phyloP scores from a whole-genome alignment of 2,329 filamentous ascomycete genomes.

The Botryotinia calthae region DNA sequence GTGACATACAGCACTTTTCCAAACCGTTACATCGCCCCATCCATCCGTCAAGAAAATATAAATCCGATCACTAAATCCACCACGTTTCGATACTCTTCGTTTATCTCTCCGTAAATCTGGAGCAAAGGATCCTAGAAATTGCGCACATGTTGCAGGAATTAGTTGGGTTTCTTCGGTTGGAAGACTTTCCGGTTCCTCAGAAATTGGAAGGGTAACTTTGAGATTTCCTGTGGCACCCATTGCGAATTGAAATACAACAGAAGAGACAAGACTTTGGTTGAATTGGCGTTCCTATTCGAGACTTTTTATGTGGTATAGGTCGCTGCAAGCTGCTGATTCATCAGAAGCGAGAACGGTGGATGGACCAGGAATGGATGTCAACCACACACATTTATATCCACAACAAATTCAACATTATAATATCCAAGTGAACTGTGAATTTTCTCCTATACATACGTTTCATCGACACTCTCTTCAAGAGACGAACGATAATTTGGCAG shows the following conservation, averaged over 20 bases:
- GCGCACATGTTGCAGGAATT: constrained; percentile 21
- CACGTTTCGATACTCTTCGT: constrained; percentile 14
- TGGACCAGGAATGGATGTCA: neutral
- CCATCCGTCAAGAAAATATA: constrained; percentile 23
- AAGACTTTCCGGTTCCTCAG: neutral
- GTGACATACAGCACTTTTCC: constrained; percentile 25
- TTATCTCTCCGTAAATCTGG: constrained; percentile 24
- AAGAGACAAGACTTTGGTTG: neutral
- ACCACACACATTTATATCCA: neutral
- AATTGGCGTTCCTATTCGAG: neutral
- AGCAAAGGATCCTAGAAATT: constrained; percentile 30
- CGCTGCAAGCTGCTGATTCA: neutral
- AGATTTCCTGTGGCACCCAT: neutral
- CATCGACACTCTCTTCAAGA: neutral
- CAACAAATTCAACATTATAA: neutral
- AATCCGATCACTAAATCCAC: constrained; percentile 12
- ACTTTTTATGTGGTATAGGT: neutral
- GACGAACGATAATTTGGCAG: neutral
- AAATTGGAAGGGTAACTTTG: neutral
- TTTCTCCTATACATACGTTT: neutral
- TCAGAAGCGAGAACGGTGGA: constrained; percentile 1
- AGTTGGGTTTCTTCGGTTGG: neutral
- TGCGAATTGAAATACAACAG: neutral
- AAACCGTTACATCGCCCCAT: constrained; percentile 26
- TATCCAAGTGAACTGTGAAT: neutral